Percentiles rank a stretch among this genome's conserved stretches.
phyloP scores from a whole-genome alignment of 148 eudicot species.

The Vaccinium corymbosum region DNA sequence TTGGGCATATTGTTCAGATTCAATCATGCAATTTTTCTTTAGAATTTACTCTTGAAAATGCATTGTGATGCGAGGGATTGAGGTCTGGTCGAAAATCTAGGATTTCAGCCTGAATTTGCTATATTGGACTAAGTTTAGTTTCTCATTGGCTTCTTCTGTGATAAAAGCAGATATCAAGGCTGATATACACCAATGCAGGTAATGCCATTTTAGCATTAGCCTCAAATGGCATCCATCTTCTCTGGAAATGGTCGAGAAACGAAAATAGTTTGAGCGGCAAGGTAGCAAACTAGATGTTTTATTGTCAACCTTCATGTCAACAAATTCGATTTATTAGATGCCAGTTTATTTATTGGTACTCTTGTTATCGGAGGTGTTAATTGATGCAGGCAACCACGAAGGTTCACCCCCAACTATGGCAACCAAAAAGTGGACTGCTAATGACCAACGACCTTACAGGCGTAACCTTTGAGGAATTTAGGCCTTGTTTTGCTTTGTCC shows the following conservation, averaged over 20 bases:
- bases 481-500: slow-evolving; percentile 50
- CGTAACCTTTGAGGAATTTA: slow-evolving; percentile 28
- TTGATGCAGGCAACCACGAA: slow-evolving; percentile 38
- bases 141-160: slow-evolving; percentile 2
- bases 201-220: slow-evolving; percentile 47
- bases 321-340: background rate
- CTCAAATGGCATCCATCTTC: slow-evolving; percentile 41
- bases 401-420: slow-evolving; percentile 41
- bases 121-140: background rate
- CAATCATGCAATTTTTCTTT: background rate
- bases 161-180: slow-evolving; percentile 36
- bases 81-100: background rate
- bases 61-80: background rate
- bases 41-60: background rate
- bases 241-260: slow-evolving; percentile 47
- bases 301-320: background rate
- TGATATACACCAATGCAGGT: slow-evolving; percentile 52
- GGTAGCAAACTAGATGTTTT: slow-evolving; percentile 18
- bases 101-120: background rate
- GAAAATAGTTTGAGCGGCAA: slow-evolving; percentile 33
- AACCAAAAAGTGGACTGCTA: slow-evolving; percentile 41
- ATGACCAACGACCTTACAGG: slow-evolving; percentile 45
- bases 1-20: background rate
- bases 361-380: background rate
- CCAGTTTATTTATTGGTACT: background rate